Conservation (phyloP, 345 rosid species). For the Psidium guajava region DNA sequence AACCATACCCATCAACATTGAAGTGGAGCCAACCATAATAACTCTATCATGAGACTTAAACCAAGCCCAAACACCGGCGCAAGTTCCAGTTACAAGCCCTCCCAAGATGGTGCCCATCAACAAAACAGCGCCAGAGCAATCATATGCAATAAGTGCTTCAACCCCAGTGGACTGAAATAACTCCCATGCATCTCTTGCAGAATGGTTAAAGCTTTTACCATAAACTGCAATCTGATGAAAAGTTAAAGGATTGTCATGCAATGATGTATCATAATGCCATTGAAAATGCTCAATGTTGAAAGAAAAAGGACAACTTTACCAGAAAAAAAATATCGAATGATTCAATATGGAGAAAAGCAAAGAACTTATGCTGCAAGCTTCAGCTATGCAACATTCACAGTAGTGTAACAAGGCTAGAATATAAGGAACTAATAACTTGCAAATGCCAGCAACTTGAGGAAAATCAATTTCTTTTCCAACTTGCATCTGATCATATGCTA, state of each 20-base stretch:
- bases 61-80: constrained; percentile 81
- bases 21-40: constrained; percentile 79
- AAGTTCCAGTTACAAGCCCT: constrained; percentile 88
- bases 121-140: constrained; percentile 92
- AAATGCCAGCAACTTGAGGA: not conserved
- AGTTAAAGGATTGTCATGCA: not conserved
- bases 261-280: not conserved
- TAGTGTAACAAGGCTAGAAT: not conserved
- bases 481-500: not conserved
- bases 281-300: not conserved
- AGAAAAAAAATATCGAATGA: not conserved
- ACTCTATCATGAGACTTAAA: constrained; percentile 46
- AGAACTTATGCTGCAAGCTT: not conserved
- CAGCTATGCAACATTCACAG: not conserved
- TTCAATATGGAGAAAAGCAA: not conserved
- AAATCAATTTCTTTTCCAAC: not conserved
- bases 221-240: constrained; percentile 66
- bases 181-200: constrained; percentile 99
- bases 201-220: constrained; percentile 87
- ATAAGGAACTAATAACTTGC: not conserved
- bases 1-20: constrained; percentile 98
- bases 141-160: constrained; percentile 91
- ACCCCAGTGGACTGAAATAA: constrained; percentile 98
- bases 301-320: not conserved
- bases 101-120: constrained; percentile 84